These are phyloP conservation scores for Papiliotrema flavescens DNA, from an alignment of 1,284 basidiomycete genomes.

Conservation along the genomic window DNA sequence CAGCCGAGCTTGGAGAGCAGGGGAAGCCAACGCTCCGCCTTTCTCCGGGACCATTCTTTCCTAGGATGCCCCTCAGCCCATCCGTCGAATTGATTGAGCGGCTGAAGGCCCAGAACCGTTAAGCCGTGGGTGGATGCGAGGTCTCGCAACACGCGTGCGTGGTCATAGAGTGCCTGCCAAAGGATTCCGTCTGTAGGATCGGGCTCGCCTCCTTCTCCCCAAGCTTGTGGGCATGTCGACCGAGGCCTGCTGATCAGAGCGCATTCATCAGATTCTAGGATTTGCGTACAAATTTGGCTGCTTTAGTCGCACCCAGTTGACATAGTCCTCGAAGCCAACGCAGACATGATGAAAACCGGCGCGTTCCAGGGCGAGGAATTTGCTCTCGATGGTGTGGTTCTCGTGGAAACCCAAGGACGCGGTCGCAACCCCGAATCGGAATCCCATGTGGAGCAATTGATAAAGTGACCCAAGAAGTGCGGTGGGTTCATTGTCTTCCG, in stretches of 20 bases:
- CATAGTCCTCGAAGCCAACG: background rate
- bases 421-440: background rate
- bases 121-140: conserved; percentile 6
- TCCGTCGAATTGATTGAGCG: conserved; percentile 18
- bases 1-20: background rate
- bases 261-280: background rate
- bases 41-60: conserved; percentile 8
- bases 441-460: no score
- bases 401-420: background rate
- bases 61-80: conserved; percentile 6
- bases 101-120: conserved; percentile 10
- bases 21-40: conserved; percentile 13
- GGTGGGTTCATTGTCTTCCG: no score
- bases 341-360: background rate
- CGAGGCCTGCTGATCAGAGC: conserved; percentile 3
- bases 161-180: conserved; percentile 10
- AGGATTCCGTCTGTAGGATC: conserved; percentile 11
- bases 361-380: background rate
- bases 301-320: background rate
- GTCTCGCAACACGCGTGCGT: conserved; percentile 2
- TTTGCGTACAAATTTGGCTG: background rate
- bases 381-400: background rate
- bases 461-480: no score
- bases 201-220: conserved; percentile 15
- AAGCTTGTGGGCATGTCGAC: conserved; percentile 7